Conservation (phyloP, 1,284 basidiomycete species). For the Violaceomyces palustris region DNA sequence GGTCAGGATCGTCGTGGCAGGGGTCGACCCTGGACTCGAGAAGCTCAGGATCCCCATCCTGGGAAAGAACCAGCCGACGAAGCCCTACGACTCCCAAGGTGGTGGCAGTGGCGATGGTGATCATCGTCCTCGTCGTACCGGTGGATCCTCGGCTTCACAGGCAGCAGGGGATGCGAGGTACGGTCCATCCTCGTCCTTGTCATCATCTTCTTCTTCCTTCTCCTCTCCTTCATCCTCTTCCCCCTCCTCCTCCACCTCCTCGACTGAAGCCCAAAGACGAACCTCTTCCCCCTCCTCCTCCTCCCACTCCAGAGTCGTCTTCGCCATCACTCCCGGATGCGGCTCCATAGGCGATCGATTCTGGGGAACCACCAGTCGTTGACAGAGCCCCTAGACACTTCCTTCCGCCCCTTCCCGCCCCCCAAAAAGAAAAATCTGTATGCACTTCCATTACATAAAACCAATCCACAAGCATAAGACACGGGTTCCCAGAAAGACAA, state of each 20-base stretch:
- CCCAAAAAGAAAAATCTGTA: too few relatives aligned
- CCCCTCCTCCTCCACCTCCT: too few relatives aligned
- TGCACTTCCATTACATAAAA: too few relatives aligned
- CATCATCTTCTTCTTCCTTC: too few relatives aligned
- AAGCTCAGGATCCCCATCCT: conserved; percentile 29
- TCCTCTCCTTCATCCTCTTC: too few relatives aligned
- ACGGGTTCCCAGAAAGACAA: too few relatives aligned
- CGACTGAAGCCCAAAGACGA: neutral
- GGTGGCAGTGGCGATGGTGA: neutral
- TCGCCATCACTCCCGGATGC: conserved; percentile 46
- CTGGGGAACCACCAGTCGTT: conserved; percentile 47
- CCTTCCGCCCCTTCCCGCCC: too few relatives aligned
- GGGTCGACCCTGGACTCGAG: conserved; percentile 44
- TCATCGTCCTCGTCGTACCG: neutral
- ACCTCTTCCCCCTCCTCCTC: too few relatives aligned
- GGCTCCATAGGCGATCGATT: conserved; percentile 49
- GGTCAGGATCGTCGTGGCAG: conserved; percentile 46
- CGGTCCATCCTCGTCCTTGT: neutral
- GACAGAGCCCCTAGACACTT: too few relatives aligned
- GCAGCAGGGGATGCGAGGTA: conserved; percentile 1
- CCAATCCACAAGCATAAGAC: too few relatives aligned
- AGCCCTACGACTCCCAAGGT: neutral
- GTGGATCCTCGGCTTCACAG: neutral
- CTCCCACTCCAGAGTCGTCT: too few relatives aligned
- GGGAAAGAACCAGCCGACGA: neutral